Percentiles rank a stretch among this genome's conserved stretches.
phyloP scores from a whole-genome alignment of 208 protist species.

The Wallacemonas sp. region DNA sequence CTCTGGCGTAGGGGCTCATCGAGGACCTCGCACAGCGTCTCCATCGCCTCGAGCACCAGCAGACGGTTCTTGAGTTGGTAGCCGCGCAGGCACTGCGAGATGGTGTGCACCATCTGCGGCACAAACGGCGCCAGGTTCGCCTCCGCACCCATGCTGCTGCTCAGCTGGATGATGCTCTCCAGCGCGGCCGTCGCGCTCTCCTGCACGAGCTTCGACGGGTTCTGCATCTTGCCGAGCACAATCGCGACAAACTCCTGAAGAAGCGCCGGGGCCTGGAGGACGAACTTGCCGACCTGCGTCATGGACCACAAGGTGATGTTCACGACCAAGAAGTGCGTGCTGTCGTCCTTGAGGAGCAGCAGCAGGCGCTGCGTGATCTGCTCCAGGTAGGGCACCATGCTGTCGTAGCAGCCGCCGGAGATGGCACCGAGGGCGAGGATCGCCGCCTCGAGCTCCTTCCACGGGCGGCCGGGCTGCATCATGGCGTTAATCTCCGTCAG shows the following conservation, averaged over 20 bases:
- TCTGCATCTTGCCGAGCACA: constrained; percentile 81
- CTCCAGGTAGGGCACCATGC: constrained; percentile 76
- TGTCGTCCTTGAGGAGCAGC: constrained; percentile 56
- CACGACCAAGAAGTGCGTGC: constrained; percentile 89
- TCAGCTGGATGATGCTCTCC: constrained; percentile 46
- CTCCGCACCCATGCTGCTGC: constrained; percentile 45
- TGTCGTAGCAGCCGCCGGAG: constrained; percentile 88
- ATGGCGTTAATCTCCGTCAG: constrained; percentile 78
- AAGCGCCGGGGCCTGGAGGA: constrained; percentile 34
- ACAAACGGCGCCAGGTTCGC: constrained; percentile 22
- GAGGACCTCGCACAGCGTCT: constrained; percentile 56
- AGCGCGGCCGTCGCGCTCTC: constrained; percentile 68
- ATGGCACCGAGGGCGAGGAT: constrained; percentile 94
- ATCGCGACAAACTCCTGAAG: constrained; percentile 38
- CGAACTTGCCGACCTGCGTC: constrained; percentile 67
- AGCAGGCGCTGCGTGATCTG: constrained; percentile 76
- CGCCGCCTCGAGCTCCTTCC: constrained; percentile 86
- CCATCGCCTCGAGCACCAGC: constrained; percentile 75
- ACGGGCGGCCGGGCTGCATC: constrained; percentile 64
- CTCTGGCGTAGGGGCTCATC: constrained; percentile 48
- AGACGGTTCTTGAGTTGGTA: constrained; percentile 92
- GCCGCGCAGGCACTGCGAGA: constrained; percentile 60
- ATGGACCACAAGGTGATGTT: constrained; percentile 92
- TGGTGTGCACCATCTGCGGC: constrained; percentile 41
- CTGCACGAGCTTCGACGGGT: constrained; percentile 83